Percentiles rank a stretch among this genome's conserved stretches.
Conservation (phyloP, 345 rosid species). For the Eucalyptus tenuipes region DNA sequence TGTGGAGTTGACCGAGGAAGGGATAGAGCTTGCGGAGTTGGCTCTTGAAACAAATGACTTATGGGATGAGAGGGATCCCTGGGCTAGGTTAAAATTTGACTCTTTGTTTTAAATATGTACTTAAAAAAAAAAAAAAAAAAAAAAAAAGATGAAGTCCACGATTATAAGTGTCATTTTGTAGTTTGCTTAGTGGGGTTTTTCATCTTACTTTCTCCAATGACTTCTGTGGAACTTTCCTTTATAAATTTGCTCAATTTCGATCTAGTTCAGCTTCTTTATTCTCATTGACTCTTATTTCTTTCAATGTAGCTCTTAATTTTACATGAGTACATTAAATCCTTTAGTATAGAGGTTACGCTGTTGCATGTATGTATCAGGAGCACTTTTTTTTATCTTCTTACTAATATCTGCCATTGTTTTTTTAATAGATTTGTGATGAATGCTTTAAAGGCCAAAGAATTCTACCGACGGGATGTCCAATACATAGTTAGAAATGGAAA, state of each 20-base stretch:
- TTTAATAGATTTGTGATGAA: slow-evolving; percentile 81
- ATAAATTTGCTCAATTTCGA: background rate
- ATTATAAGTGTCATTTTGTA: background rate
- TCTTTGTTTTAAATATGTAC: background rate
- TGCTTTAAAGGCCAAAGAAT: slow-evolving; percentile 95
- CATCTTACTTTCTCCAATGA: background rate
- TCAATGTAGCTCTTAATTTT: background rate
- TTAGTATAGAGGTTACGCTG: background rate
- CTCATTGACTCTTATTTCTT: background rate
- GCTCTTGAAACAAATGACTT: slow-evolving; percentile 91
- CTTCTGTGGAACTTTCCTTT: background rate
- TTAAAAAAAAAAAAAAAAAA: background rate
- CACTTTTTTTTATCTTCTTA: background rate
- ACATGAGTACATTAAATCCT: background rate
- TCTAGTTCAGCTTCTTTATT: background rate
- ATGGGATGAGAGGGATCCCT: slow-evolving; percentile 97
- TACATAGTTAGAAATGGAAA: slow-evolving; percentile 88
- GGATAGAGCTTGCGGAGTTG: slow-evolving; percentile 87
- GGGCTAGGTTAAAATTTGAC: slow-evolving; percentile 67
- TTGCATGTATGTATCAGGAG: background rate
- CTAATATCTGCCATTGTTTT: background rate
- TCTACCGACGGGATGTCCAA: slow-evolving; percentile 84
- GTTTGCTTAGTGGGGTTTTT: background rate
- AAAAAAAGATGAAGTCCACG: background rate
- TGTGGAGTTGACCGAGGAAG: slow-evolving; percentile 94